A percentile compares a stretch with the other conserved stretches of the same genome.
Conservation (phyloP, 2,329 filamentous ascomycete species). For the Colletotrichum australisinense region DNA sequence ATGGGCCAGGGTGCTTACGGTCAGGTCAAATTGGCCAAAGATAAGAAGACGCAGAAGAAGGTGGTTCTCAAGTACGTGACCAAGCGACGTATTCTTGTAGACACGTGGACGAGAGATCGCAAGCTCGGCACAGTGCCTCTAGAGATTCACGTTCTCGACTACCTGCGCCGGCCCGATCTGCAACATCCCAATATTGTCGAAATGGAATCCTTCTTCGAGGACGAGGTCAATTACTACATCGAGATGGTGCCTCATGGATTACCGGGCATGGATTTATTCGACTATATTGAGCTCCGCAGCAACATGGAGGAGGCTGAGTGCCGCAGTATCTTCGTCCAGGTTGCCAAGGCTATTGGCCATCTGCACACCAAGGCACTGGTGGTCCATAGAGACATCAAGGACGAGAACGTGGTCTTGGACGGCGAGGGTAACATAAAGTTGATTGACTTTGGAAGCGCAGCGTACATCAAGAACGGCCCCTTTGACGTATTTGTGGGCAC, state of each 20-base stretch:
- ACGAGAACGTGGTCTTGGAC: slow-evolving; percentile 97
- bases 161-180: slow-evolving; percentile 79
- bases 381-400: slow-evolving; percentile 98
- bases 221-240: slow-evolving; percentile 96
- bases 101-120: slow-evolving; percentile 97
- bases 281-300: slow-evolving; percentile 95
- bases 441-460: slow-evolving; percentile 97
- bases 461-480: slow-evolving; percentile 97
- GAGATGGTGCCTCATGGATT: slow-evolving; percentile 97
- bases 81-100: slow-evolving; percentile 94
- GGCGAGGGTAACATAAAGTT: slow-evolving; percentile 96
- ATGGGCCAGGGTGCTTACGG: slow-evolving; percentile 99
- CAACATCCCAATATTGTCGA: slow-evolving; percentile 77
- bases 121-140: slow-evolving; percentile 93
- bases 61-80: slow-evolving; percentile 98
- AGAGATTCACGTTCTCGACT: slow-evolving; percentile 97
- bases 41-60: slow-evolving; percentile 84
- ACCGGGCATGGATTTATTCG: slow-evolving; percentile 98
- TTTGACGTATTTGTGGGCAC: slow-evolving; percentile 99
- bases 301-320: slow-evolving; percentile 98
- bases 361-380: slow-evolving; percentile 91
- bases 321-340: slow-evolving; percentile 94
- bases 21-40: slow-evolving; percentile 93
- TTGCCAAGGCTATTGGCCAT: slow-evolving; percentile 89
- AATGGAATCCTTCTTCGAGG: slow-evolving; percentile 81